Percentiles rank a stretch among this genome's conserved stretches.
phyloP scores from a whole-genome alignment of 805 yeast species.

The Spathaspora girioi region DNA sequence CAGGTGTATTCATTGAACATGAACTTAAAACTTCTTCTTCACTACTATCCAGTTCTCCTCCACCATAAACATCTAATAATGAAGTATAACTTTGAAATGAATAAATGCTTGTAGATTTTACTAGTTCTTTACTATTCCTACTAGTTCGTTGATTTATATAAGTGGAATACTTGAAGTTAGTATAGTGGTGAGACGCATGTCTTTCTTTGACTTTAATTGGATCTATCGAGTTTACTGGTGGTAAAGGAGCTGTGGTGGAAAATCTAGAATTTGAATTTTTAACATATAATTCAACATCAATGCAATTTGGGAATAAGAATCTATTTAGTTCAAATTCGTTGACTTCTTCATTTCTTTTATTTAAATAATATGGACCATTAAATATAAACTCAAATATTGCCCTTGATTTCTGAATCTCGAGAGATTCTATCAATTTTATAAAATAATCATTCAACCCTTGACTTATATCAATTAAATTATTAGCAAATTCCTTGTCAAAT shows the following conservation, averaged over 20 bases:
- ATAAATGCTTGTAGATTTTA: slow-evolving; percentile 17
- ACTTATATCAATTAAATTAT: slow-evolving; percentile 17
- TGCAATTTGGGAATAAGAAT: slow-evolving; percentile 15
- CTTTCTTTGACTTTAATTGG: background rate
- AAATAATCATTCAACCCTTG: slow-evolving; percentile 24
- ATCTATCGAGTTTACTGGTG: slow-evolving; percentile 9
- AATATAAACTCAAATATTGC: slow-evolving; percentile 10
- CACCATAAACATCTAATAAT: slow-evolving; percentile 27
- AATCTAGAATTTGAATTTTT: slow-evolving; percentile 8
- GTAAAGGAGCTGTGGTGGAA: slow-evolving; percentile 23
- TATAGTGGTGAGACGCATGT: background rate
- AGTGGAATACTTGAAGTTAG: slow-evolving; percentile 12
- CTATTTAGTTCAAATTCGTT: slow-evolving; percentile 9
- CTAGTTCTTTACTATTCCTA: slow-evolving; percentile 4
- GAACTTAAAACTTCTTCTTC: background rate
- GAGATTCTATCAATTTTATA: slow-evolving; percentile 13
- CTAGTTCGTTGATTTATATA: slow-evolving; percentile 9
- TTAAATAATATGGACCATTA: background rate
- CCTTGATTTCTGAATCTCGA: slow-evolving; percentile 9
- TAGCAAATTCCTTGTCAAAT: slow-evolving; percentile 11
- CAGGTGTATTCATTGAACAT: background rate
- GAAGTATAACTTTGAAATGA: slow-evolving; percentile 24
- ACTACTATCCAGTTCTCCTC: background rate
- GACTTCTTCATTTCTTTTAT: background rate
- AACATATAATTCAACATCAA: slow-evolving; percentile 11